Conservation (phyloP, 495 filamentous ascomycete species). For the Staphylotrichum tortipilum region DNA sequence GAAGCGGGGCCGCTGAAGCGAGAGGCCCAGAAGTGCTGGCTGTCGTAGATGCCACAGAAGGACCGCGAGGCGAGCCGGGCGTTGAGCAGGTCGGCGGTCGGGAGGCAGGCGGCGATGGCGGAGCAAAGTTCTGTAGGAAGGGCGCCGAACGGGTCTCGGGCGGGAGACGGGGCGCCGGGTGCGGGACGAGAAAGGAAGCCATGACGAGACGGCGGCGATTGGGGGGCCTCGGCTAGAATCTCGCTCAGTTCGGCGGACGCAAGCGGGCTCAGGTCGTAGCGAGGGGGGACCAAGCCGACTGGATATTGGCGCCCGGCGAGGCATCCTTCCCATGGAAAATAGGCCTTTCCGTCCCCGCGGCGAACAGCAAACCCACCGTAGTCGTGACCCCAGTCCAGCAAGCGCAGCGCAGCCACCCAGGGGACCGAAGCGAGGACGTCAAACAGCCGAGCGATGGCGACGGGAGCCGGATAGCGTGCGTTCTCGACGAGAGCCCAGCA, state of each 20-base stretch:
- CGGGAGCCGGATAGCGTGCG: not conserved
- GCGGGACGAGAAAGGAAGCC: not conserved
- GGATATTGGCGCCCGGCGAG: too few relatives aligned
- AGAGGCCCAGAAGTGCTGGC: conserved; percentile 1
- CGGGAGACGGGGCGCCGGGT: not conserved
- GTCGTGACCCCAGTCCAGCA: not conserved
- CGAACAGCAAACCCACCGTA: not conserved
- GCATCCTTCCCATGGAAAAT: not conserved
- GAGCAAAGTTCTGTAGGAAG: not conserved
- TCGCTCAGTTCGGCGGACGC: not conserved
- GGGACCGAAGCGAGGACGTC: not conserved
- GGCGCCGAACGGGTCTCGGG: not conserved
- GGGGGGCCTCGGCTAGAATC: not conserved
- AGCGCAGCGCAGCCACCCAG: too few relatives aligned
- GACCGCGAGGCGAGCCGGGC: not conserved
- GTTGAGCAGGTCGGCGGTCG: not conserved
- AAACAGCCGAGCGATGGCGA: not conserved
- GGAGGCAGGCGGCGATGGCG: not conserved
- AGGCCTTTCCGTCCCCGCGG: not conserved
- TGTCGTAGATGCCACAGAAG: not conserved
- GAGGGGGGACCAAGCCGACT: too few relatives aligned
- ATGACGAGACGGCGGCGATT: not conserved
- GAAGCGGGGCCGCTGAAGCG: not conserved
- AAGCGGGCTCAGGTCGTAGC: not conserved
- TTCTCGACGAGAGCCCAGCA: not conserved